phyloP scores from a whole-genome alignment of 2,329 filamentous ascomycete genomes.

The Neopestalotiopsis clavispora region DNA sequence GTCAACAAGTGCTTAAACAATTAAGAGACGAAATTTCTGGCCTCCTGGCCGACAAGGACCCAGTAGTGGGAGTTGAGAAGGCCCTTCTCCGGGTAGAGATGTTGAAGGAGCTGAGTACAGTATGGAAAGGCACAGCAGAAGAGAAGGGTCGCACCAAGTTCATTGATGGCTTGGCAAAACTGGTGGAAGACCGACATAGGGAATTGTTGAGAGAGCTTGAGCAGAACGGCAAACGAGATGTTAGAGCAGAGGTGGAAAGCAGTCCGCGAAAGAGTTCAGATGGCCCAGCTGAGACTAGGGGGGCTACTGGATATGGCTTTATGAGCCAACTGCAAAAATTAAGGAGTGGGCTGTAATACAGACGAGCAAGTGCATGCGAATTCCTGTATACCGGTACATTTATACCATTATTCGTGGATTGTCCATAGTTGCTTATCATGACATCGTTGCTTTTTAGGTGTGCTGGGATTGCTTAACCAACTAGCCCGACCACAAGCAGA shows the following conservation, averaged over 20 bases:
- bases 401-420: background rate
- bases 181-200: slow-evolving; percentile 77
- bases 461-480: background rate
- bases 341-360: slow-evolving; percentile 52
- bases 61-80: slow-evolving; percentile 71
- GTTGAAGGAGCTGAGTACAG: slow-evolving; percentile 73
- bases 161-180: slow-evolving; percentile 79
- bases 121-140: slow-evolving; percentile 96
- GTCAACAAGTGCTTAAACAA: slow-evolving; percentile 76
- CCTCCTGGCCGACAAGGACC: slow-evolving; percentile 60
- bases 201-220: slow-evolving; percentile 59
- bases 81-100: slow-evolving; percentile 77
- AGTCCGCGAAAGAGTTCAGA: slow-evolving; percentile 39
- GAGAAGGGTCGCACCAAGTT: slow-evolving; percentile 84
- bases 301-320: slow-evolving; percentile 59
- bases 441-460: background rate
- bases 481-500: slow-evolving; percentile 9
- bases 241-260: slow-evolving; percentile 37
- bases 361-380: background rate
- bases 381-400: background rate
- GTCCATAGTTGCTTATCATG: background rate
- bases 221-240: slow-evolving; percentile 42
- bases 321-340: slow-evolving; percentile 69
- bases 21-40: slow-evolving; percentile 74
- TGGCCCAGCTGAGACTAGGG: slow-evolving; percentile 43